These are phyloP conservation scores for Eutrema heterophyllum DNA, from an alignment of 345 rosid species.

Conservation along the genomic window DNA sequence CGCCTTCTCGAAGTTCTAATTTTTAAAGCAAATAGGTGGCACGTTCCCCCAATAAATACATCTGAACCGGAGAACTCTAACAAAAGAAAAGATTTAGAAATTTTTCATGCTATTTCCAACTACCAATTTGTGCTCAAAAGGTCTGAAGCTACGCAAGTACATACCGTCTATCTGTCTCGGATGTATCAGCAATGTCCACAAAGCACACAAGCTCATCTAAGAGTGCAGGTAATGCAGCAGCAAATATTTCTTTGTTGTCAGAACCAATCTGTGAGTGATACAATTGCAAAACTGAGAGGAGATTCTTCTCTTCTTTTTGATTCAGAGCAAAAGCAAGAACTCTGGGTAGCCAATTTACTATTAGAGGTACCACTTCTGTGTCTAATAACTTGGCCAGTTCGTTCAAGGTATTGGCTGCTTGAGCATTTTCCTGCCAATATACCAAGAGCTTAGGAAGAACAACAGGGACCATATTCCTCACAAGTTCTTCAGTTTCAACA, in stretches of 20 bases:
- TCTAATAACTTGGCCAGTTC: constrained; percentile 74
- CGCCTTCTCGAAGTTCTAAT: constrained; percentile 4
- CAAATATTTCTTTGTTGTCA: constrained; percentile 78
- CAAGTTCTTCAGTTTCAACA: constrained; percentile 63
- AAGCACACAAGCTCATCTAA: constrained; percentile 92
- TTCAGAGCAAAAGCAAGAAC: constrained; percentile 92
- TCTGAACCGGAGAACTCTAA: not conserved
- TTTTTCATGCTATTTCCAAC: constrained; percentile 11
- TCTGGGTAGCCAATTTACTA: constrained; percentile 86
- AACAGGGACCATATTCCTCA: constrained; percentile 69
- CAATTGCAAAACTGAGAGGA: constrained; percentile 71
- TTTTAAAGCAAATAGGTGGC: not conserved
- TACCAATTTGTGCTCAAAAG: not conserved
- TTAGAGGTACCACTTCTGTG: constrained; percentile 62
- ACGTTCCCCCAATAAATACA: not conserved
- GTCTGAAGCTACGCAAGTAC: constrained; percentile 5
- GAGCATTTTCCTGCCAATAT: constrained; percentile 59
- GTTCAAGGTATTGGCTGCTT: constrained; percentile 49
- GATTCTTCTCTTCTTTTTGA: constrained; percentile 53
- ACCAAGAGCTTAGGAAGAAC: constrained; percentile 94
- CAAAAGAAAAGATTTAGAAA: not conserved
- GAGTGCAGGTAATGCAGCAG: constrained; percentile 94
- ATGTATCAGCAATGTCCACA: constrained; percentile 60
- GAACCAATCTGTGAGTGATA: constrained; percentile 80
- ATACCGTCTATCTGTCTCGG: constrained; percentile 76